Conservation (phyloP, 176 grass and related monocot genomes). For the Bonia amplexicaulis region DNA sequence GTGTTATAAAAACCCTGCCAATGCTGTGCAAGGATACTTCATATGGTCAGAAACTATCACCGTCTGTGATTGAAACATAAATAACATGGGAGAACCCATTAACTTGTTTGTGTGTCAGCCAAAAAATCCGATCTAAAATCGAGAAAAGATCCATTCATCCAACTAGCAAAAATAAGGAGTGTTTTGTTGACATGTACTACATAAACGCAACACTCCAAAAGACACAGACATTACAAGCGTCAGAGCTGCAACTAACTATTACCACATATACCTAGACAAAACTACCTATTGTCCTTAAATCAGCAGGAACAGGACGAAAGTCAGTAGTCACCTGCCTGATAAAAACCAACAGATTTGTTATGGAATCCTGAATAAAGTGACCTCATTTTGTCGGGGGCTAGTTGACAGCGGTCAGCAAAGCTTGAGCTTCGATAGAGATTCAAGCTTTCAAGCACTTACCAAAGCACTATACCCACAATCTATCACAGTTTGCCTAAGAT, state of each 20-base stretch:
- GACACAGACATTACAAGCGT: background rate
- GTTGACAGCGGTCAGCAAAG: background rate
- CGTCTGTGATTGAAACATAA: background rate
- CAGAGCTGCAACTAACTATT: background rate
- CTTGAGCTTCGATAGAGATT: background rate
- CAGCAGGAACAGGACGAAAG: background rate
- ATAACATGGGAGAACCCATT: background rate
- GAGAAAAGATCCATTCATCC: background rate
- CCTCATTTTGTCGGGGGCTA: background rate
- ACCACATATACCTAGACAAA: background rate
- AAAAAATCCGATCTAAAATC: too few relatives aligned
- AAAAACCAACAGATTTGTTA: background rate
- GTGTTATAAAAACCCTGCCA: background rate
- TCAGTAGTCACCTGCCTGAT: background rate
- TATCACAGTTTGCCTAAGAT: background rate
- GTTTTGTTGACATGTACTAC: background rate
- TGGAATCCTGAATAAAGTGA: background rate
- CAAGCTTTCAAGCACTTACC: background rate
- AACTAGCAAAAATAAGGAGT: background rate
- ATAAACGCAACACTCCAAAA: background rate
- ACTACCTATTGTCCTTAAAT: background rate
- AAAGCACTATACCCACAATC: background rate
- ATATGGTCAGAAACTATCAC: background rate
- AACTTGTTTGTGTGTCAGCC: background rate
- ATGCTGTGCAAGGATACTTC: background rate